Conservation (phyloP, 2,329 filamentous ascomycete genomes). For the Penicillium sp. region DNA sequence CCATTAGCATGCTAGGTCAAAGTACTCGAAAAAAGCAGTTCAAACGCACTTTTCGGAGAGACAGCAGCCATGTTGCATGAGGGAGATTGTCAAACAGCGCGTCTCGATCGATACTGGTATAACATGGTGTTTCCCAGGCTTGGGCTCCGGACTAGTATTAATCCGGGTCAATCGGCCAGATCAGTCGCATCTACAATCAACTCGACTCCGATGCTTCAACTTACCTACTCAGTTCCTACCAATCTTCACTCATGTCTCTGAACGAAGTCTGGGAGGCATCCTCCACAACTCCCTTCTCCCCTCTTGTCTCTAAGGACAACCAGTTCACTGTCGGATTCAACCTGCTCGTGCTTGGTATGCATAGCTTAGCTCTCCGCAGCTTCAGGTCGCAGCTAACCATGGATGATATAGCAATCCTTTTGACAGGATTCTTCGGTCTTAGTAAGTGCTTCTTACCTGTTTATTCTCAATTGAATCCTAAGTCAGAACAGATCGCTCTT, state of each 20-base stretch:
- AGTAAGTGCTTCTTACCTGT: constrained; percentile 54
- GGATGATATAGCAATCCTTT: constrained; percentile 50
- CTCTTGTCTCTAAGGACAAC: constrained; percentile 70
- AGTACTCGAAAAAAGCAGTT: neutral
- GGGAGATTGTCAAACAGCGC: neutral
- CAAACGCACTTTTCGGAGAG: constrained; percentile 34
- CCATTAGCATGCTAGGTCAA: constrained; percentile 8
- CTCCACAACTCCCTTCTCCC: constrained; percentile 76
- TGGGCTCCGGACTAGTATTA: constrained; percentile 10
- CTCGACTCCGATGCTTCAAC: neutral
- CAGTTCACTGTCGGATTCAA: constrained; percentile 78
- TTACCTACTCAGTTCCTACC: neutral
- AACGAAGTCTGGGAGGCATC: constrained; percentile 91
- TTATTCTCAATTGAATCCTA: constrained; percentile 5
- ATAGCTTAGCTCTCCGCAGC: constrained; percentile 17
- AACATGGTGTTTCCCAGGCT: constrained; percentile 9
- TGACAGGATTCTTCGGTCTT: constrained; percentile 76
- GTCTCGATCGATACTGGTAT: neutral
- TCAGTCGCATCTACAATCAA: constrained; percentile 7
- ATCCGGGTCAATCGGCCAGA: constrained; percentile 19
- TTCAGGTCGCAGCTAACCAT: constrained; percentile 15
- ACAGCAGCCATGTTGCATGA: constrained; percentile 15
- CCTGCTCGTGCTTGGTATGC: constrained; percentile 62
- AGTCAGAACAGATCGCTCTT: constrained; percentile 63
- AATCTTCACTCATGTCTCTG: constrained; percentile 55